Evolutionary conservation across 495 filamentous ascomycete genomes (phyloP).

Genomic region (Penicillium odoratum): DNA sequence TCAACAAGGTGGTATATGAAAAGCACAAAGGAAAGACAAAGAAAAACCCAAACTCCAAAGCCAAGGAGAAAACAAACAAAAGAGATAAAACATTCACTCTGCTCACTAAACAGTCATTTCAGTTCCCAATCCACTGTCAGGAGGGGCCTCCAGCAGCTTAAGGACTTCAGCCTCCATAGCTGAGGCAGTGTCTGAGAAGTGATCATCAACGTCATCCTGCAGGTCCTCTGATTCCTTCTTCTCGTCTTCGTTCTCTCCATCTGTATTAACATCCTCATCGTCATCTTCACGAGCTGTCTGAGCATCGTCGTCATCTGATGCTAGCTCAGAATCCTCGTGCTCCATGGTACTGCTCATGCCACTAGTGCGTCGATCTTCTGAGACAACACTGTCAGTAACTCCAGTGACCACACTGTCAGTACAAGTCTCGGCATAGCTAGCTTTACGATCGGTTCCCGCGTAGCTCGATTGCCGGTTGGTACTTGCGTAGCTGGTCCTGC

Average conservation of each 20-base stretch:
- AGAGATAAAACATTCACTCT: conserved; percentile 13
- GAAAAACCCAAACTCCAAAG: conserved; percentile 6
- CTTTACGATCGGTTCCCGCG: conserved; percentile 42
- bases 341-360: conserved; percentile 36
- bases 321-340: conserved; percentile 11
- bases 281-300: conserved; percentile 18
- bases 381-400: conserved; percentile 48
- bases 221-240: conserved; percentile 14
- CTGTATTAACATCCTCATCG: conserved; percentile 9
- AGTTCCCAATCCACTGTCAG: conserved; percentile 47
- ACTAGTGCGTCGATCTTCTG: conserved; percentile 50
- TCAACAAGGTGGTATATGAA: conserved; percentile 34
- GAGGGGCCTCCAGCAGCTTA: conserved; percentile 35
- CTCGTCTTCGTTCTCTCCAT: conserved; percentile 16
- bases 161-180: conserved; percentile 30
- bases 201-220: conserved; percentile 15
- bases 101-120: conserved; percentile 35
- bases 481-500: conserved; percentile 49
- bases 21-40: conserved; percentile 18
- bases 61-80: conserved; percentile 14
- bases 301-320: conserved; percentile 17
- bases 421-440: conserved; percentile 38
- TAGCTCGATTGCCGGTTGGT: conserved; percentile 14
- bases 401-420: conserved; percentile 44
- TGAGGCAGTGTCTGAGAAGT: conserved; percentile 31